Evolutionary conservation across 23 red algal genomes (phyloP), one percentile per base, ranked within the genome.

Genomic region (Pyropia haitanensis): DNA sequence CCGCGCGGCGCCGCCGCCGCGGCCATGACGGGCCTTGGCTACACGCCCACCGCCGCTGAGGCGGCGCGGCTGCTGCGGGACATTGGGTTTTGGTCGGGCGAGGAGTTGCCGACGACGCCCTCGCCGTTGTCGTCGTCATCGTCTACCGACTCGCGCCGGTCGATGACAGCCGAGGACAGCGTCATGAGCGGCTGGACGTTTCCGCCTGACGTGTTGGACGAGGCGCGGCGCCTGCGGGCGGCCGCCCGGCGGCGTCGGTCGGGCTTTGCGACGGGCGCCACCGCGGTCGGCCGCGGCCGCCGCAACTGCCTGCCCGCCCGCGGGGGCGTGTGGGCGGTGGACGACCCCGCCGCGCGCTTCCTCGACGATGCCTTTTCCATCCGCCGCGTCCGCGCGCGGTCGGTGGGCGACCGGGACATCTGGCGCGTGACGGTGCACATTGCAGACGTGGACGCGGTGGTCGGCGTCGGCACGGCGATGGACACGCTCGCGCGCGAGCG

Each of bases 361-460:
- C 46, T 71, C 13, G 82, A 88, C 50, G 82, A 88, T 44, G 72
- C 82, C 5, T 52, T 88, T 5, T 68, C 71, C 20, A 62, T 72
- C 31, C 32, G 46, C 0, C 31, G 18, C 4, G 32, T 66, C 6
- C 39, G 39, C 39, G 39, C 39, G 15, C 15, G 56, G 30, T 4
- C 65, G 16, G 26, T 57, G 29, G 46, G 63, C 18, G 31, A 58
- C 51, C 44, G 58, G 19, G 27, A 56, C 26, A 29, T 19, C 10
- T 57, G 20, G 18, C 39, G 72, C 2, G 63, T 88, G 31, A 34
- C 57, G 5, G 44, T 88, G 7, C 82, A 88, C 48, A 53, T 88
- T 16, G 70, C 82, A 3, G 82, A 88, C 60, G 82, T 88, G 19
- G 82, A 88, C 31, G 82, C 75, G 23, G 63, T 79, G 1, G 82